These are phyloP conservation scores for Coniosporium apollinis DNA, from an alignment of 495 filamentous ascomycete species.

Conservation along the genomic window DNA sequence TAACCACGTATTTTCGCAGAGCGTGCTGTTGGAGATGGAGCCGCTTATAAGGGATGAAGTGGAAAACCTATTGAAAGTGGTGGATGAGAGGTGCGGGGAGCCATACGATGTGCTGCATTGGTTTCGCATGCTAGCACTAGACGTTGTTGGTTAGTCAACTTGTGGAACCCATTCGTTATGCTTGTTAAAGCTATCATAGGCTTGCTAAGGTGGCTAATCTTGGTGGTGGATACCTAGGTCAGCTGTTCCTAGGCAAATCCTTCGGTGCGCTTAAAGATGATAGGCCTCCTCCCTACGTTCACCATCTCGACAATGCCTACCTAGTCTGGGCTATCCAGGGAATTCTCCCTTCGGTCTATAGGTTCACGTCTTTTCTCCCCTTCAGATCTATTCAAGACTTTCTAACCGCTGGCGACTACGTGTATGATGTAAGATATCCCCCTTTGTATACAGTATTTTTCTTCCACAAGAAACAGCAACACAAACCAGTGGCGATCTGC, in stretches of 20 bases:
- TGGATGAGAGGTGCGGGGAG: not conserved
- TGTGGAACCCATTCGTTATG: not conserved
- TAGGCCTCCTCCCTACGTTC: slow-evolving; percentile 1
- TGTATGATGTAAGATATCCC: not conserved
- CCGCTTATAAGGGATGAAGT: not conserved
- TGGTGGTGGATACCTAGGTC: not conserved
- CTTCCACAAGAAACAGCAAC: too few species aligned
- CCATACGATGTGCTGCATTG: not conserved
- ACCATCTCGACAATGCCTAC: slow-evolving; percentile 2
- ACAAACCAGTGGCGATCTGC: too few species aligned
- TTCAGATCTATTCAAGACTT: not conserved
- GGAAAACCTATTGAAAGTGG: not conserved
- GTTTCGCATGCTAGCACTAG: not conserved
- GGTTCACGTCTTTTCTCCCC: not conserved
- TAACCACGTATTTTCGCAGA: not conserved
- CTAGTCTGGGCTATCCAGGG: not conserved
- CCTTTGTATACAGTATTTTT: not conserved
- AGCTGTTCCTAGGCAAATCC: slow-evolving; percentile 2
- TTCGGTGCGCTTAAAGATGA: slow-evolving; percentile 1
- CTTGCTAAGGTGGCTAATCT: too few species aligned
- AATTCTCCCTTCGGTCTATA: slow-evolving; percentile 2
- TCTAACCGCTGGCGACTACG: not conserved
- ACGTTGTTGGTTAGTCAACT: not conserved
- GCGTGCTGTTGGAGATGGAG: not conserved
- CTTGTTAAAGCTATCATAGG: too few species aligned